Base-by-base conservation (phyloP, 208 protist species). In the Acanthamoeba sp. region DNA sequence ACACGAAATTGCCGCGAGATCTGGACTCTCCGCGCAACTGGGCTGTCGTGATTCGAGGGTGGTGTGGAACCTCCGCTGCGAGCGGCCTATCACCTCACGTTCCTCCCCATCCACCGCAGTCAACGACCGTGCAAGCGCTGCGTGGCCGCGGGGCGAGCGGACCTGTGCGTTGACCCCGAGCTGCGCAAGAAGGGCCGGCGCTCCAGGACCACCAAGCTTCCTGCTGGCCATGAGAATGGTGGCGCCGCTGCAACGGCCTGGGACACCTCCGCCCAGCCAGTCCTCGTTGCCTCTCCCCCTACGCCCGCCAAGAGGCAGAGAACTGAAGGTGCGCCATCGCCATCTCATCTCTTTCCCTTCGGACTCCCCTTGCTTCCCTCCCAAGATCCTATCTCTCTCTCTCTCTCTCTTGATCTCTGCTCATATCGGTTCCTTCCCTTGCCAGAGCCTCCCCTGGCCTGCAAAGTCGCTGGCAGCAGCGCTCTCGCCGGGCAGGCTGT, bases 111-210 rank as follows among this genome's bases (percentile, higher is more conserved):
- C 29, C 9, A 9, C 48, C 78, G 34, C 73, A 87, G 78, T 59
- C 78, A 87, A 34, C 40, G 78, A 36, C 78, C 78, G 38, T 87
- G 78, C 78, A 87, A 87, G 78, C 78, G 78, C 16, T 87, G 78
- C 10, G 78, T 87, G 10, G 27, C 42, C 45, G 78, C 78, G n/a
- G 78, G 78, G 18, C n/a, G 78, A 59, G 78, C 78, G 20, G 78
- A 87, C 48, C 16, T 42, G 78, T 87, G 78, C 78, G 78, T 87
- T 12, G 78, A 87, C 42, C 78, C 78, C 20, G 45, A 62, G 48
- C 45, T 87, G n/a, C 78, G 78, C 29, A 87, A 87, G 78, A 87
- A 87, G 48, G 78, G 78, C 29, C 40, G 78, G 18, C 78, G 78
- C 0, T 27, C 78, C 7, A 55, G 42, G 45, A 4, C 20, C 0